Percentiles rank a stretch among this genome's conserved stretches.
Conservation (phyloP, 2,329 filamentous ascomycete species). For the Tolypocladium sp. region DNA sequence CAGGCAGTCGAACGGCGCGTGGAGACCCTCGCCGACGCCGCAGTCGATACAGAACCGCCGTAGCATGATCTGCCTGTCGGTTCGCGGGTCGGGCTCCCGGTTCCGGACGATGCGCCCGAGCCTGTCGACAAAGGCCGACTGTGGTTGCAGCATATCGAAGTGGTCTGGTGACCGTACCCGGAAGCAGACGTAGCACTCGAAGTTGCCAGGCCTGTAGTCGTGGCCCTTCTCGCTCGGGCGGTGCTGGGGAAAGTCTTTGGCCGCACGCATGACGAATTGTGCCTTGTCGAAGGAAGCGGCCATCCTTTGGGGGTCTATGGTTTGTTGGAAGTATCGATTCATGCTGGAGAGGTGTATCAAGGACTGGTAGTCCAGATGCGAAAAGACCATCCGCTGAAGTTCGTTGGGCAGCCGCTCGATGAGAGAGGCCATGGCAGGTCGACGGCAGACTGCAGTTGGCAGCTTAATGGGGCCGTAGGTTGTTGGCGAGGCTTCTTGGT, state of each 20-base stretch:
- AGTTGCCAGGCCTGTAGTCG: constrained; percentile 29
- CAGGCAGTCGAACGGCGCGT: constrained; percentile 26
- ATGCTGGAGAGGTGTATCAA: constrained; percentile 28
- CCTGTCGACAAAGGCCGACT: constrained; percentile 21
- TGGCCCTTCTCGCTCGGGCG: constrained; percentile 26
- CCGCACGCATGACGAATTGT: constrained; percentile 30
- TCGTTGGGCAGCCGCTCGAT: constrained; percentile 24
- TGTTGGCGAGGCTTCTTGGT: not conserved
- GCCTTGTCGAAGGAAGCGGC: constrained; percentile 26
- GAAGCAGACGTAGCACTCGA: constrained; percentile 33
- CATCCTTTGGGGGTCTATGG: constrained; percentile 23
- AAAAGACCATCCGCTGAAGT: constrained; percentile 23
- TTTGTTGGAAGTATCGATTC: constrained; percentile 23
- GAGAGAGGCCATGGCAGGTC: constrained; percentile 10
- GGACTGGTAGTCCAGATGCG: constrained; percentile 28
- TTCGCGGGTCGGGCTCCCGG: constrained; percentile 14
- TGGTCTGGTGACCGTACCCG: constrained; percentile 27
- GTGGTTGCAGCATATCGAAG: constrained; percentile 27
- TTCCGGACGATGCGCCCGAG: constrained; percentile 18
- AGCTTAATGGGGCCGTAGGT: not conserved
- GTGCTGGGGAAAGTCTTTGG: constrained; percentile 30
- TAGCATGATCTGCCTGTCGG: constrained; percentile 20
- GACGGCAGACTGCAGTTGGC: not conserved
- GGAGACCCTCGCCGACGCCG: constrained; percentile 26
- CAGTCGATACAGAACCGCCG: constrained; percentile 33